These are phyloP conservation scores for Pythium periplocum DNA, from an alignment of 352 stramenopile genomes.

Conservation along the genomic window DNA sequence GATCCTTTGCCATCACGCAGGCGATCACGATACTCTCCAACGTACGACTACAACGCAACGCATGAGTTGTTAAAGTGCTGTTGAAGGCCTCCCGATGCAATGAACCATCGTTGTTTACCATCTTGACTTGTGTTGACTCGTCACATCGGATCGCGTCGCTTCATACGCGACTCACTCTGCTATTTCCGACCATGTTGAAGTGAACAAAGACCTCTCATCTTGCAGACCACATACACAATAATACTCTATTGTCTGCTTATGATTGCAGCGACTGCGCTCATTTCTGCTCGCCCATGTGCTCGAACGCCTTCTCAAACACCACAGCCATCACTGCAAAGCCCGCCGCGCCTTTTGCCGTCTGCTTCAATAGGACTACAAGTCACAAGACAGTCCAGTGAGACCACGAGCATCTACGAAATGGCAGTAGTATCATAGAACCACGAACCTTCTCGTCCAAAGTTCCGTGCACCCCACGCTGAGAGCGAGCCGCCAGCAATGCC, in stretches of 20 bases:
- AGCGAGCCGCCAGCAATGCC: slow-evolving; percentile 59
- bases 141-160: slow-evolving; percentile 2
- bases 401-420: not conserved
- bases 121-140: not conserved
- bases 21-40: slow-evolving; percentile 29
- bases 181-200: too few relatives aligned
- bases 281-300: slow-evolving; percentile 40
- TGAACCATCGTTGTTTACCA: too few relatives aligned
- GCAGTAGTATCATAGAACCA: not conserved
- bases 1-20: slow-evolving; percentile 39
- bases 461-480: slow-evolving; percentile 60
- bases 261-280: too few relatives aligned
- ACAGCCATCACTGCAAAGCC: slow-evolving; percentile 81
- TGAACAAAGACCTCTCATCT: too few relatives aligned
- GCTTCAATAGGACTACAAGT: slow-evolving; percentile 47
- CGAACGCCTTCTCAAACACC: slow-evolving; percentile 81
- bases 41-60: slow-evolving; percentile 23
- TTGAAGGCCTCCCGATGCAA: too few relatives aligned
- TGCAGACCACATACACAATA: too few relatives aligned
- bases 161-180: too few relatives aligned
- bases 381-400: slow-evolving; percentile 10
- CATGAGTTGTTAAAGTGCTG: not conserved
- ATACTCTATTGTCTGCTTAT: too few relatives aligned
- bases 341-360: slow-evolving; percentile 70
- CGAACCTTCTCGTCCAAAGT: slow-evolving; percentile 56